These are phyloP conservation scores for Diaporthe citrichinensis DNA, from an alignment of 2,329 filamentous ascomycete genomes.

Conservation along the genomic window DNA sequence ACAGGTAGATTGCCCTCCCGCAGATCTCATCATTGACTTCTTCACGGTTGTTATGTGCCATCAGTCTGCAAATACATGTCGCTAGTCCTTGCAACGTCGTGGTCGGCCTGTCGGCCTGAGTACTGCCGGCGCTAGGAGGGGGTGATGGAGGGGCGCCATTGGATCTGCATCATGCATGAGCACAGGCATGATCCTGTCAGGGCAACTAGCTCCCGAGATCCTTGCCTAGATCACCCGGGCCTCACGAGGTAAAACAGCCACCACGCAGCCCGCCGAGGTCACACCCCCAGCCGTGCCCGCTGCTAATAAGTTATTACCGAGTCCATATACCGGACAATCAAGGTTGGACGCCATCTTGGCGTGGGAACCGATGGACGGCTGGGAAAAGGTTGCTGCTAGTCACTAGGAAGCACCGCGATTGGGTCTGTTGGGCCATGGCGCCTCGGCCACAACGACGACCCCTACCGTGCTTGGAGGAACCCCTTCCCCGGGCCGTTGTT, in stretches of 20 bases:
- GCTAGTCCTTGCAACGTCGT: neutral
- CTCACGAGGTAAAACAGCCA: constrained; percentile 2
- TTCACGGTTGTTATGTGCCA: neutral
- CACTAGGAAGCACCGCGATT: neutral
- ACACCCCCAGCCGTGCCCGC: constrained; percentile 4
- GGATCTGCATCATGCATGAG: constrained; percentile 26
- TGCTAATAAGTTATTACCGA: constrained; percentile 3
- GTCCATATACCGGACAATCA: constrained; percentile 1
- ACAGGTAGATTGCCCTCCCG: neutral
- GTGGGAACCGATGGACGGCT: neutral
- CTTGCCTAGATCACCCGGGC: constrained; percentile 23
- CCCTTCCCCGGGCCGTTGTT: neutral
- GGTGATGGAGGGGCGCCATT: neutral
- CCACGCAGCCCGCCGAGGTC: constrained; percentile 3
- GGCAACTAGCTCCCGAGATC: constrained; percentile 23
- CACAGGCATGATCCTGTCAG: constrained; percentile 29
- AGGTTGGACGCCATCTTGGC: constrained; percentile 18
- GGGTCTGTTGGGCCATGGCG: neutral
- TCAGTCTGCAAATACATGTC: neutral
- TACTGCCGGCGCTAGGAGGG: constrained; percentile 19
- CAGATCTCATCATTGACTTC: neutral
- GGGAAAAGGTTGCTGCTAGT: neutral
- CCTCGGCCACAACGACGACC: neutral
- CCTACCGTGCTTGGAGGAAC: neutral
- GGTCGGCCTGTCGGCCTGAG: constrained; percentile 10